Evolutionary conservation across 2,329 filamentous ascomycete species (phyloP), one percentile per base, ranked within the genome.

Genomic region (Fusarium sp.): DNA sequence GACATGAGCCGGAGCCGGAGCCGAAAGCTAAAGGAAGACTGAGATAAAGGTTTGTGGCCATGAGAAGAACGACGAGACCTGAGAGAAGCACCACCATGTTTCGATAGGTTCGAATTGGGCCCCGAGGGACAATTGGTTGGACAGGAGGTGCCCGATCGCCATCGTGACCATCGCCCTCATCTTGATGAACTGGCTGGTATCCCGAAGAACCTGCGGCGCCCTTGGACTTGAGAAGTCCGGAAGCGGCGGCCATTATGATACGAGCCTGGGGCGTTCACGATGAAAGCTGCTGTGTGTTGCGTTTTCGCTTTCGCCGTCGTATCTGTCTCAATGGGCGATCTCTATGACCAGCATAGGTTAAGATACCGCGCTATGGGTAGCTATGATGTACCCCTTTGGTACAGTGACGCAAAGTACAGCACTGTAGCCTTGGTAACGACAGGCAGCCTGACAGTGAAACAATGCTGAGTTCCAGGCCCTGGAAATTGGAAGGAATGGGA

Each of bases 41-140:
- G 30, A 78, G 70, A 63, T 79, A 81, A 45, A 81, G 72, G 39
- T 80, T 81, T 43, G 77, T 73, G 13, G 75, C 79, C 18, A 81
- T 72, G 10, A 82, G 77, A n/a, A 81, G 39, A 48, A 82, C 67
- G 12, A 82, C 71, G 46, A 78, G 74, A 10, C 74, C 73, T 6
- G 79, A 77, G 11, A 82, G 73, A 59, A 76, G 62, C 25, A 79
- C 64, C 44, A 74, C 73, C n/a, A 76, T 75, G 30, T 72, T 71
- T 37, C 77, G 74, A 53, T 77, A 78, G 42, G 73, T 76, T 31
- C 73, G 73, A 52, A 74, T 74, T 19, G 75, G 59, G 4, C 59
- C 66, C 25, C 67, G 67, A 50, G 66, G 67, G 52, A 69, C 54
- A 44, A 70, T 31, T 31, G 70, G 62, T 45, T 65, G 49, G 30